Evolutionary conservation across 352 stramenopile species (phyloP), one percentile per base, ranked within the genome.

Genomic region (Stramenopiles sp.): DNA sequence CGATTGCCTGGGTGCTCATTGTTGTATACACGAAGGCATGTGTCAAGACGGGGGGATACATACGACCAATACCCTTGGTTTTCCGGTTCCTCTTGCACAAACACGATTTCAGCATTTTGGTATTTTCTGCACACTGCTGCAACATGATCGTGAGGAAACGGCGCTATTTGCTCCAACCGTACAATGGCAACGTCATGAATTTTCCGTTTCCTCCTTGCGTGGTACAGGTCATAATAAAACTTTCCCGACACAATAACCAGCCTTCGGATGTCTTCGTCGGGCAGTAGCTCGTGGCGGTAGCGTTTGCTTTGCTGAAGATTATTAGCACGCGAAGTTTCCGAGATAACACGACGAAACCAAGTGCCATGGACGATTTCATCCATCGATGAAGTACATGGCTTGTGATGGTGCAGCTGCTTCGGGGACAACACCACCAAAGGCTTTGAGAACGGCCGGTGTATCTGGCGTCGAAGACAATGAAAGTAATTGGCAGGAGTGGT

Each of bases 11-110:
- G n/a, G n/a, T 63, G 12, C 43, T 63, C 43, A 63, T 63, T 25
- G 25, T 63, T 63, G 12, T 18, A 12, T 18, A 63, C 43, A 63
- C 43, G 43, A 18, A 25, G 25, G 12, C 12, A 12, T 63, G 43
- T 98, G 84, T 96, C 93, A 75, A 98, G 94, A 78, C 93, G 88
- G 71, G 92, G 91, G 34, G 82, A 80, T 1, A 95, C 84, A 76
- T 95, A 97, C 4, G 82, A 84, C 82, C 93, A 99, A 32, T 89
- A 86, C 25, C 96, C 96, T 93, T 98, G 98, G 80, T 99, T 99
- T 81, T 97, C 97, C 30, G 89, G 92, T 78, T 97, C 95, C 80
- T 99, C 95, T 81, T 99, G 96, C 6, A 91, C 86, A 90, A 91
- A 99, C 32, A 98, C 83, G 34, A 99, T 82, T 76, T 95, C 81